A percentile compares a stretch with the other conserved stretches of the same genome.
These are phyloP conservation scores for Scytalidium sp. DNA, from an alignment of 2,329 filamentous ascomycete species.

Conservation along the genomic window DNA sequence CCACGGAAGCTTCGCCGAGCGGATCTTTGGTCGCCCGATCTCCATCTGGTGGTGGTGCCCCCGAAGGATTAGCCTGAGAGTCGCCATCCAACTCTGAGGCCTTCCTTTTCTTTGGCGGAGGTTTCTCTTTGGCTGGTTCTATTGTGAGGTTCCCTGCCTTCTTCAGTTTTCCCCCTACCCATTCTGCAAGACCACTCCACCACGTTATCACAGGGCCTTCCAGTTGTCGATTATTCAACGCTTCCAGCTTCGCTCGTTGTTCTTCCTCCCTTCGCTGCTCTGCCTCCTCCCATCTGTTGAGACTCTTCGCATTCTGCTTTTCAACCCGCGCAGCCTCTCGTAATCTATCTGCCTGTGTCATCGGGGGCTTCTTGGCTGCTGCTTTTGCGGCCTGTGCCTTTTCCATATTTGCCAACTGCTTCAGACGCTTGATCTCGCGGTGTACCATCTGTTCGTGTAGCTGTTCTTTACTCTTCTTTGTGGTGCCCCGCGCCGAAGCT, in stretches of 20 bases:
- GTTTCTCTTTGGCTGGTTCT: conserved; percentile 54
- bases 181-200: conserved; percentile 89
- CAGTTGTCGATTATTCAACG: conserved; percentile 80
- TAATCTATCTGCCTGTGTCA: conserved; percentile 85
- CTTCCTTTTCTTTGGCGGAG: conserved; percentile 43
- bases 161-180: conserved; percentile 72
- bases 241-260: conserved; percentile 77
- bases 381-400: conserved; percentile 59
- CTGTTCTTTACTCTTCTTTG: conserved; percentile 55
- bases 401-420: conserved; percentile 67
- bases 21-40: not conserved
- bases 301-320: conserved; percentile 80
- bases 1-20: not conserved
- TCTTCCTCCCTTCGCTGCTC: conserved; percentile 88
- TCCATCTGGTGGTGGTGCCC: not conserved
- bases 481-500: conserved; percentile 60
- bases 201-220: conserved; percentile 87
- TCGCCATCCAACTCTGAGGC: conserved; percentile 45
- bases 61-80: not conserved
- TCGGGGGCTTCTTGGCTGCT: conserved; percentile 70
- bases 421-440: conserved; percentile 66
- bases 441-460: conserved; percentile 70
- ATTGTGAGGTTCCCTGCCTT: conserved; percentile 65
- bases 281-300: conserved; percentile 91
- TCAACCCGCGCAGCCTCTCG: conserved; percentile 81